These are phyloP conservation scores for Cystobasidium sp. DNA, from an alignment of 1,284 basidiomycete species.

Conservation along the genomic window DNA sequence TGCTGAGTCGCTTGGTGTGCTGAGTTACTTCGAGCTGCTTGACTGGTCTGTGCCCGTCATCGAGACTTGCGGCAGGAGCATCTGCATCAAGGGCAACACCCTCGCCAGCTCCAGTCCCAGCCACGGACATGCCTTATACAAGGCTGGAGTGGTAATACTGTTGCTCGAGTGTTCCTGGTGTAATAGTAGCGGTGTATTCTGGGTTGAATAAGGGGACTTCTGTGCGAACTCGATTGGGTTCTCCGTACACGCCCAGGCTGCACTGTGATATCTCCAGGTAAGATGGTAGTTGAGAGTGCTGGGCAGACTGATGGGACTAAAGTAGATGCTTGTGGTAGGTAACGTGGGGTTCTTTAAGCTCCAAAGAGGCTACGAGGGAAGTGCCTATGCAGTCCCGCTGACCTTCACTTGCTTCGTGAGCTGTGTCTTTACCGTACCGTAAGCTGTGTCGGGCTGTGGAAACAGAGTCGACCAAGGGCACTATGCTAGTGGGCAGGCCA, in stretches of 20 bases:
- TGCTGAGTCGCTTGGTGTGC: background rate
- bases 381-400: too few relatives aligned
- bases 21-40: background rate
- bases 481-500: too few relatives aligned
- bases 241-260: background rate
- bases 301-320: too few relatives aligned
- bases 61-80: slow-evolving; percentile 3
- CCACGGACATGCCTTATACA: slow-evolving; percentile 24
- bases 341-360: too few relatives aligned
- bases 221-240: slow-evolving; percentile 11
- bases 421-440: too few relatives aligned
- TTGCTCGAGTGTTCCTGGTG: background rate
- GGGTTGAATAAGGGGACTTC: background rate
- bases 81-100: slow-evolving; percentile 29
- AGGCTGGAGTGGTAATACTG: background rate
- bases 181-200: background rate
- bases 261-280: too few relatives aligned
- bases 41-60: slow-evolving; percentile 28
- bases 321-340: too few relatives aligned
- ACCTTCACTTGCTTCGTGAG: too few relatives aligned
- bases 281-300: too few relatives aligned
- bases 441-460: too few relatives aligned
- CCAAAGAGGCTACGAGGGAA: too few relatives aligned
- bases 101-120: slow-evolving; percentile 36
- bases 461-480: too few relatives aligned